A percentile compares a stretch with the other conserved stretches of the same genome.
Evolutionary conservation across 768 basidiomycete species (phyloP).

Genomic region (Sistotremastrum niveocremeum): DNA sequence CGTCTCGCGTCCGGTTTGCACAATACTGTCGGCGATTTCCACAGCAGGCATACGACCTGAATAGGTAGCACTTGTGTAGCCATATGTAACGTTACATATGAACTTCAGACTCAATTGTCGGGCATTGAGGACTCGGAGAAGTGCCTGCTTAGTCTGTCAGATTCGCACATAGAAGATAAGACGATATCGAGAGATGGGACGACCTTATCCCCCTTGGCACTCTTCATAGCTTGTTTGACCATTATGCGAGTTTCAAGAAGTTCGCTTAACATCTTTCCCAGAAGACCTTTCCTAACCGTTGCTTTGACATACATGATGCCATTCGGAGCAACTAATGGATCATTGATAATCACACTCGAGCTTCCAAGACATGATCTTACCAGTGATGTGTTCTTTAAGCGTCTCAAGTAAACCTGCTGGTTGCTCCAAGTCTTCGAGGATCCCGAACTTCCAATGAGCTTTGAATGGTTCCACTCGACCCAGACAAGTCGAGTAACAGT

Average conservation of each 20-base stretch:
- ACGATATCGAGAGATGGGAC: slow-evolving; percentile 4
- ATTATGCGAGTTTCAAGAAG: slow-evolving; percentile 90
- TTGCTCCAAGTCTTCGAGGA: slow-evolving; percentile 48
- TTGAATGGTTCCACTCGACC: slow-evolving; percentile 82
- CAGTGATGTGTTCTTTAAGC: slow-evolving; percentile 63
- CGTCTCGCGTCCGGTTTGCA: slow-evolving; percentile 91
- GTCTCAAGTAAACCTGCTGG: slow-evolving; percentile 54
- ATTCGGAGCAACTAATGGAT: slow-evolving; percentile 70
- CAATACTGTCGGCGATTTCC: slow-evolving; percentile 96
- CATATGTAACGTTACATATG: slow-evolving; percentile 90
- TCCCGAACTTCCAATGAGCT: slow-evolving; percentile 79
- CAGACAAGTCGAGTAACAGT: slow-evolving; percentile 92
- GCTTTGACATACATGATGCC: slow-evolving; percentile 90
- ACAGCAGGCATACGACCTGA: slow-evolving; percentile 98
- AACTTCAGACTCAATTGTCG: slow-evolving; percentile 89
- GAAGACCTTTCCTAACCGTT: slow-evolving; percentile 66
- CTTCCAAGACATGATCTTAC: slow-evolving; percentile 26
- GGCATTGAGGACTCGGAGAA: slow-evolving; percentile 70
- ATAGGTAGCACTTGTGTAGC: slow-evolving; percentile 88
- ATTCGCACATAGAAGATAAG: not conserved
- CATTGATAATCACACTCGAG: not conserved
- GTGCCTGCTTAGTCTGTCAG: slow-evolving; percentile 31
- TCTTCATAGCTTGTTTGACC: slow-evolving; percentile 96
- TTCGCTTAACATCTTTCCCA: slow-evolving; percentile 87
- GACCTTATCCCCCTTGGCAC: slow-evolving; percentile 62